Conservation (phyloP, 257 asterid genomes). For the Lavandula angustifolia region DNA sequence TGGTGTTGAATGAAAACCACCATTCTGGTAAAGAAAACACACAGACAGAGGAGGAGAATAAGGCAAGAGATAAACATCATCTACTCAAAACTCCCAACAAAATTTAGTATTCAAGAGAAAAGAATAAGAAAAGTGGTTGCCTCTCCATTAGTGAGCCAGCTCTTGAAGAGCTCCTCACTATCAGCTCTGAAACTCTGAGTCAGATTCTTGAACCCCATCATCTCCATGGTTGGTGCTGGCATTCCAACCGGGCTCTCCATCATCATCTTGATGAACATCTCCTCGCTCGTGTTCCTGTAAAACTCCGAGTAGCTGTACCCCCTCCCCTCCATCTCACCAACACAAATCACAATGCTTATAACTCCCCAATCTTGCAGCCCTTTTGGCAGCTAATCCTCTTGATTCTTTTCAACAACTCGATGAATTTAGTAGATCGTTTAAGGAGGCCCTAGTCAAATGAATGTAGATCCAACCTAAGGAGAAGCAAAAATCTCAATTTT, state of each 20-base stretch:
- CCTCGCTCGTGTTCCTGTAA: slow-evolving; percentile 76
- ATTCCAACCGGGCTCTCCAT: slow-evolving; percentile 76
- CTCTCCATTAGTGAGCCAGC: slow-evolving; percentile 85
- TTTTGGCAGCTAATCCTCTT: too few species aligned
- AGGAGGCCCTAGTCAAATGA: background rate
- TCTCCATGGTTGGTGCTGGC: slow-evolving; percentile 84
- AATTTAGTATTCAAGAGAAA: background rate
- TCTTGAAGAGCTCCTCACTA: slow-evolving; percentile 83
- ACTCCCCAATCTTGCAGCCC: background rate
- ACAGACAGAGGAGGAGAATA: background rate
- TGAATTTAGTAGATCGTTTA: too few species aligned
- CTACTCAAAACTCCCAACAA: too few species aligned
- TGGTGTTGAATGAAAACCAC: slow-evolving; percentile 44
- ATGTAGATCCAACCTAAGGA: background rate
- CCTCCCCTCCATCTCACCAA: slow-evolving; percentile 85
- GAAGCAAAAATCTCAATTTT: background rate
- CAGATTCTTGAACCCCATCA: slow-evolving; percentile 75
- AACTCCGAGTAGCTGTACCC: slow-evolving; percentile 60
- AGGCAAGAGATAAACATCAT: background rate
- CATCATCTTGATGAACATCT: slow-evolving; percentile 69
- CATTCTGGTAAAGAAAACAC: slow-evolving; percentile 43
- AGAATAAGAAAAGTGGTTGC: slow-evolving; percentile 44
- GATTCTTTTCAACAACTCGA: too few species aligned
- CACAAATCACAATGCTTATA: too few species aligned
- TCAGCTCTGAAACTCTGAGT: slow-evolving; percentile 61